These are phyloP conservation scores for Claviceps humidiphila DNA, from an alignment of 2,329 filamentous ascomycete species.

Conservation along the genomic window DNA sequence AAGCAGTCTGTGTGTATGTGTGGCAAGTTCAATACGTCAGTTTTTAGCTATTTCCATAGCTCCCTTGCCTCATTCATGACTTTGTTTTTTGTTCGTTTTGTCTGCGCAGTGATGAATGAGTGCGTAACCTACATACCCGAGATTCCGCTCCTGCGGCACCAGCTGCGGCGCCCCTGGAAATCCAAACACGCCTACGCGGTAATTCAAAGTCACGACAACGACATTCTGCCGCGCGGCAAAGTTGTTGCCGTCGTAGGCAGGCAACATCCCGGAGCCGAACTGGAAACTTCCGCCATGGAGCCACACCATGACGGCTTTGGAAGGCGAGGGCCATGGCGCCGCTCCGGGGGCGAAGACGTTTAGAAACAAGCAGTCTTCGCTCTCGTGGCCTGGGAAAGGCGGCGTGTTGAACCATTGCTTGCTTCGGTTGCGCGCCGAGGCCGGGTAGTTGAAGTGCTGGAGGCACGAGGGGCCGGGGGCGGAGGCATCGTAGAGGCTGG, in stretches of 20 bases:
- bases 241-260: conserved; percentile 5
- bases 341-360: conserved; percentile 7
- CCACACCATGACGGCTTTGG: conserved; percentile 14
- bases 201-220: conserved; percentile 23
- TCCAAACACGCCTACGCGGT: conserved; percentile 22
- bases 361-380: conserved; percentile 10
- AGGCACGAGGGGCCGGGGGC: conserved; percentile 13
- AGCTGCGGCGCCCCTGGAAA: conserved; percentile 2
- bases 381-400: conserved; percentile 12
- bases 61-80: too few species aligned
- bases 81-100: too few species aligned
- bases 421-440: conserved; percentile 5
- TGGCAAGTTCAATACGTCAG: too few species aligned
- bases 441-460: conserved; percentile 13
- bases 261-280: conserved; percentile 7
- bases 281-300: conserved; percentile 13
- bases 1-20: not conserved
- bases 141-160: not conserved
- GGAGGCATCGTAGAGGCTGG: conserved; percentile 12
- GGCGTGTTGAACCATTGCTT: conserved; percentile 14
- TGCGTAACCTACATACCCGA: not conserved
- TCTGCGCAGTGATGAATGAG: not conserved
- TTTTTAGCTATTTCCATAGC: too few species aligned
- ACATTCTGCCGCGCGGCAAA: conserved; percentile 7
- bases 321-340: not conserved